Percentiles rank a stretch among this genome's conserved stretches.
Evolutionary conservation across 306 rosid genomes (phyloP).

Genomic region (Cicer pinnatifidum): DNA sequence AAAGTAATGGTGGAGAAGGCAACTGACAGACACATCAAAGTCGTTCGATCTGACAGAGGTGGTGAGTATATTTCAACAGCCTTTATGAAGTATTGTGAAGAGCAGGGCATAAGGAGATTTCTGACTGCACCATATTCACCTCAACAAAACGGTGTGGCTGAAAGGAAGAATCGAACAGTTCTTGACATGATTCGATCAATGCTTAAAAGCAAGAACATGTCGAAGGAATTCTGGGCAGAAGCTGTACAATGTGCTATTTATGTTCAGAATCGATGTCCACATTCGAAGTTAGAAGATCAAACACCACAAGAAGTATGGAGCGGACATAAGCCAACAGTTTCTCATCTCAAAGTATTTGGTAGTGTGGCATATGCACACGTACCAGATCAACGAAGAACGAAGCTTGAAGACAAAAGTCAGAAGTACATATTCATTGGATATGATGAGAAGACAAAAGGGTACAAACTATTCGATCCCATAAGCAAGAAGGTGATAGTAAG

Average conservation of each 20-base stretch:
- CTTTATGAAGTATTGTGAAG: too few species aligned
- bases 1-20: too few species aligned
- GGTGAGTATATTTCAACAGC: too few species aligned
- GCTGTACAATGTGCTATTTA: not conserved
- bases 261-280: not conserved
- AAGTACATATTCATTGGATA: not conserved
- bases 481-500: too few species aligned
- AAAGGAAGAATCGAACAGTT: not conserved
- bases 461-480: not conserved
- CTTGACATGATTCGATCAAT: not conserved
- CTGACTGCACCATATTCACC: too few species aligned
- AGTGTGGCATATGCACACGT: not conserved
- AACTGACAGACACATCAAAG: too few species aligned
- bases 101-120: too few species aligned
- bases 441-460: not conserved
- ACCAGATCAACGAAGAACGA: too few species aligned
- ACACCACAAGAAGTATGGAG: not conserved
- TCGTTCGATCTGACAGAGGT: too few species aligned
- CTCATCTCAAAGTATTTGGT: not conserved
- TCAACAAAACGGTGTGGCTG: not conserved
- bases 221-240: not conserved
- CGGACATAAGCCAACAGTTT: not conserved
- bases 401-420: not conserved
- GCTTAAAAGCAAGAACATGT: not conserved
- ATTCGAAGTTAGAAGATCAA: not conserved